Evolutionary conservation across 805 yeast genomes (phyloP), one percentile per base, ranked within the genome.

Genomic region (Kodamaea neixiangensis): DNA sequence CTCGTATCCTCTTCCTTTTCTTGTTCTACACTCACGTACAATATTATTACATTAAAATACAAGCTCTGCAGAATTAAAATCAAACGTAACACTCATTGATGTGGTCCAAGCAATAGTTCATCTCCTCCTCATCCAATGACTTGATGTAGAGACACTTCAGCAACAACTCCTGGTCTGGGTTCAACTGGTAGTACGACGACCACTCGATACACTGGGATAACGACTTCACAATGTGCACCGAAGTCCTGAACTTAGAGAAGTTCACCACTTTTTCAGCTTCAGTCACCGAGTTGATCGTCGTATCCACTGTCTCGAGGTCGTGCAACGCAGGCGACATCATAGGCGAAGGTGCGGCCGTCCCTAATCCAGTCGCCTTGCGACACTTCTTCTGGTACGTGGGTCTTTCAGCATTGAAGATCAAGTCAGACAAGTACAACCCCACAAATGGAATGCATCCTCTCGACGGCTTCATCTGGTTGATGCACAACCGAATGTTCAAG

Each of bases 391-490:
- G 42, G 22, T 41, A 71, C 9, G 81, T 76, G 0, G 86, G 82
- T 52, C 85, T 67, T 56, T 84, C 87, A 2, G 85, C 79, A 64
- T 89, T 90, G 61, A 86, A 81, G 0, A 89, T 82, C 59, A 93
- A 74, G 64, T 93, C 98, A 3, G 92, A 85, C 43, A 93, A 66
- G 60, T 89, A 91, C 25, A 93, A 74, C 0, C 96, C 97, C 48
- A 92, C 81, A 65, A 92, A 93, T 18, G 99, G 98, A 47, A 93
- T 83, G 58, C 96, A 85, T 2, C 98, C 98, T 51, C 73, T 74
- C 4, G 85, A 73, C 18, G 86, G 82, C 50, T 77, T 78, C 45
- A 87, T 72, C 38, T 78, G 81, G 51, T 80, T 79, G 53, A 89
- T 75, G 52, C 83, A 83, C 37, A 77, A 64, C 56, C 97, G 76